Percentiles rank a stretch among this genome's conserved stretches.
Conservation (phyloP, 2,329 filamentous ascomycete species). For the Fusarium solani-melongenae region DNA sequence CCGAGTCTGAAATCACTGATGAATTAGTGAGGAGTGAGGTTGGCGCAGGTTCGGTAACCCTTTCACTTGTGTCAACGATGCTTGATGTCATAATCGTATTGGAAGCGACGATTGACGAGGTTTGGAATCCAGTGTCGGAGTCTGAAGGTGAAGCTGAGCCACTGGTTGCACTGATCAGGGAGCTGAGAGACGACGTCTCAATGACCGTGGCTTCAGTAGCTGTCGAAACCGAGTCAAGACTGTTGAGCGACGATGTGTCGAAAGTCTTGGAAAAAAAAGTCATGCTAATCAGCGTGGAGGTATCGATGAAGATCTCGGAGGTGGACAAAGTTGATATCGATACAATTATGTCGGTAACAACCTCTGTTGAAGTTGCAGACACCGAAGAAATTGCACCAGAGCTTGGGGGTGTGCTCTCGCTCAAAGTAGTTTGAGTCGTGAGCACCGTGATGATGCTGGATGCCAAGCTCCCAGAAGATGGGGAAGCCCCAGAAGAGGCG, state of each 20-base stretch:
- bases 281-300: neutral
- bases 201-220: neutral
- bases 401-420: neutral
- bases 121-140: neutral
- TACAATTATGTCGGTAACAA: conserved; percentile 4
- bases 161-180: neutral
- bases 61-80: neutral
- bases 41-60: neutral
- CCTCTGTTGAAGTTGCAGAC: neutral
- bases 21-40: conserved; percentile 1
- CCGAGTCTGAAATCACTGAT: neutral
- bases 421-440: neutral
- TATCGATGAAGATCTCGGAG: neutral
- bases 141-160: neutral
- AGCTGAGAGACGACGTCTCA: neutral
- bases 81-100: neutral
- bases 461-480: neutral
- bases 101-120: neutral
- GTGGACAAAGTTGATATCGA: conserved; percentile 1
- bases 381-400: neutral
- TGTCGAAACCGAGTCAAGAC: neutral
- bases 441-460: neutral
- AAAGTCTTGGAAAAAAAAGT: neutral
- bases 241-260: neutral
- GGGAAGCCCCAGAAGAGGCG: neutral